Percentiles rank a stretch among this genome's conserved stretches.
Conservation (phyloP, 305 asterid genomes). For the Fraxinus dipetala region DNA sequence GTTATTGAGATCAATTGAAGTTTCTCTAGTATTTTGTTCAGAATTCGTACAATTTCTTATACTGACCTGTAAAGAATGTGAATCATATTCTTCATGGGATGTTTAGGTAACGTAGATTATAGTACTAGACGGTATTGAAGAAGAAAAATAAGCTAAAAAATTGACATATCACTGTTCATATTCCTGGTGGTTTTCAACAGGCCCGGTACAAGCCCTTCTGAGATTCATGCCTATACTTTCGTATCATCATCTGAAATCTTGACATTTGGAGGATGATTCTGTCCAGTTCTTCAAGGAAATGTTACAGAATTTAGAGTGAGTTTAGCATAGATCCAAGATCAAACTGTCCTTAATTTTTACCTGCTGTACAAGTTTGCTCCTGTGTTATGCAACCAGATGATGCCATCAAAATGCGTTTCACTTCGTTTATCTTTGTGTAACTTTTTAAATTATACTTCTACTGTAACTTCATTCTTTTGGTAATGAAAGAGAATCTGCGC, state of each 20-base stretch:
- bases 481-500: not conserved
- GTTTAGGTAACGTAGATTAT: not conserved
- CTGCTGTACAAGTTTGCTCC: not conserved
- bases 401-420: not conserved
- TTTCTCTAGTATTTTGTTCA: not conserved
- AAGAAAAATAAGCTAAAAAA: not conserved
- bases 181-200: constrained; percentile 40
- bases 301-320: constrained; percentile 18
- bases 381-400: not conserved
- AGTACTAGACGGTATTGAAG: not conserved
- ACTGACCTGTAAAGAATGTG: not conserved
- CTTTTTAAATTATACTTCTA: not conserved
- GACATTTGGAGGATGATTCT: constrained; percentile 12
- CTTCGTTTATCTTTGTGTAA: not conserved
- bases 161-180: not conserved
- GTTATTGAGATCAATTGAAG: not conserved
- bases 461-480: not conserved
- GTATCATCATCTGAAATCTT: constrained; percentile 65
- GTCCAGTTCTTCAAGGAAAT: not conserved
- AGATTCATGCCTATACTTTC: constrained; percentile 71
- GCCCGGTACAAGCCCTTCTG: constrained; percentile 93
- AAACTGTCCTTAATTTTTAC: not conserved
- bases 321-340: not conserved
- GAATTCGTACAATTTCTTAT: not conserved
- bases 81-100: not conserved